Conservation (phyloP, 2,329 filamentous ascomycete genomes). For the Aureobasidium leucospermi region DNA sequence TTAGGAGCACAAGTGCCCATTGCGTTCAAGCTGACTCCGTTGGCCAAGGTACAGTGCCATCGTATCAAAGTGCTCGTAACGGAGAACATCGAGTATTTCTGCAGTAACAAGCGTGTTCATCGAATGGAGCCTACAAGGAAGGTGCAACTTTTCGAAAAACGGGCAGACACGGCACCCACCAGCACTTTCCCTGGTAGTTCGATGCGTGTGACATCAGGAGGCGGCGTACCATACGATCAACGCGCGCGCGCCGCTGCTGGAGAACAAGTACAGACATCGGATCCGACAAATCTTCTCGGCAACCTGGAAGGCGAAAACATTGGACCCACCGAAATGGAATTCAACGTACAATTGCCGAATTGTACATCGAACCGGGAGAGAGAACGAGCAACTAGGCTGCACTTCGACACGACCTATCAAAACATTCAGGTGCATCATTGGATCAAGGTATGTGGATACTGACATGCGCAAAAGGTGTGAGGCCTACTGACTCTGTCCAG, state of each 20-base stretch:
- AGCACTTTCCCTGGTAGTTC: constrained; percentile 69
- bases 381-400: constrained; percentile 58
- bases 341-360: constrained; percentile 84
- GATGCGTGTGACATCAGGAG: constrained; percentile 69
- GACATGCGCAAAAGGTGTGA: background rate
- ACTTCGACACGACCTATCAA: constrained; percentile 88
- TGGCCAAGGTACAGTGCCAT: constrained; percentile 90
- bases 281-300: constrained; percentile 66
- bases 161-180: constrained; percentile 68
- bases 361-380: constrained; percentile 75
- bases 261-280: constrained; percentile 46
- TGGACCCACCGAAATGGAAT: constrained; percentile 88
- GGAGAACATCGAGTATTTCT: constrained; percentile 87
- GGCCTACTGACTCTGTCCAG: constrained; percentile 36
- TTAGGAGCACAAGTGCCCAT: constrained; percentile 83
- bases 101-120: constrained; percentile 75
- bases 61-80: constrained; percentile 87
- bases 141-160: constrained; percentile 80
- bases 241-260: constrained; percentile 50
- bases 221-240: constrained; percentile 63
- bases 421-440: constrained; percentile 93
- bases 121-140: constrained; percentile 78
- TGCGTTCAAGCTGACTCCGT: constrained; percentile 84
- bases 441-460: constrained; percentile 66
- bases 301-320: constrained; percentile 70